Conservation (phyloP, 257 asterid species). For the Haberlea rhodopensis region DNA sequence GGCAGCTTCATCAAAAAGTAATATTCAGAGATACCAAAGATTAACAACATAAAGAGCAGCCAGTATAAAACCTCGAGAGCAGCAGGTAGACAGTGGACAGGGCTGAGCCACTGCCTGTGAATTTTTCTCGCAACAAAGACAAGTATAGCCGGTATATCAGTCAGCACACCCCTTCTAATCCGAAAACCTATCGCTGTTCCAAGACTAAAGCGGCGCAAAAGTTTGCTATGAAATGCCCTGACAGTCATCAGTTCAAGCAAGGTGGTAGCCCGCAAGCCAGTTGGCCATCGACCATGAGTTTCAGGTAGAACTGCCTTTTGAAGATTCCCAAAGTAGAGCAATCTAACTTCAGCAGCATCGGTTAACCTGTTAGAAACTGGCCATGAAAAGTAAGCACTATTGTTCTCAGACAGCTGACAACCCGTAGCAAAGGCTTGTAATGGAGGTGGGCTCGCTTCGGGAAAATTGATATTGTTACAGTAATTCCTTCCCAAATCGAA, state of each 20-base stretch:
- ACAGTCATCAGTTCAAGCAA: slow-evolving; percentile 92
- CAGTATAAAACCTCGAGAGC: slow-evolving; percentile 75
- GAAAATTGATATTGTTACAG: slow-evolving; percentile 42
- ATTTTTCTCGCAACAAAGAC: slow-evolving; percentile 96
- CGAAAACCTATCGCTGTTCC: slow-evolving; percentile 97
- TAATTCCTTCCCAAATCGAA: slow-evolving; percentile 67
- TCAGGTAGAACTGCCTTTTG: slow-evolving; percentile 93
- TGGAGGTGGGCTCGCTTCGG: slow-evolving; percentile 55
- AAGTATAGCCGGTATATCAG: slow-evolving; percentile 90
- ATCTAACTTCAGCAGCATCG: slow-evolving; percentile 83
- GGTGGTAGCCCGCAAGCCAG: slow-evolving; percentile 81
- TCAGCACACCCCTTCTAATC: slow-evolving; percentile 74
- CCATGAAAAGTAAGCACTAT: slow-evolving; percentile 96
- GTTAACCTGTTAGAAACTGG: slow-evolving; percentile 70
- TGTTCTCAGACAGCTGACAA: slow-evolving; percentile 76
- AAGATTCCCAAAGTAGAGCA: slow-evolving; percentile 80
- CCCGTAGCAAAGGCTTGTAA: slow-evolving; percentile 66
- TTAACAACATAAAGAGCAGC: slow-evolving; percentile 21
- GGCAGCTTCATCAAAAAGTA: slow-evolving; percentile 11
- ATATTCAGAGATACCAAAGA: slow-evolving; percentile 17
- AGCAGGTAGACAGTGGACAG: slow-evolving; percentile 67
- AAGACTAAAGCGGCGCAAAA: slow-evolving; percentile 71
- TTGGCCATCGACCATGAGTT: slow-evolving; percentile 66
- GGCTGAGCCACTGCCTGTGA: slow-evolving; percentile 79
- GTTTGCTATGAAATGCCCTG: slow-evolving; percentile 89